Conservation (phyloP, 1,139 yeast species). For the Yamadazyma siamensis region DNA sequence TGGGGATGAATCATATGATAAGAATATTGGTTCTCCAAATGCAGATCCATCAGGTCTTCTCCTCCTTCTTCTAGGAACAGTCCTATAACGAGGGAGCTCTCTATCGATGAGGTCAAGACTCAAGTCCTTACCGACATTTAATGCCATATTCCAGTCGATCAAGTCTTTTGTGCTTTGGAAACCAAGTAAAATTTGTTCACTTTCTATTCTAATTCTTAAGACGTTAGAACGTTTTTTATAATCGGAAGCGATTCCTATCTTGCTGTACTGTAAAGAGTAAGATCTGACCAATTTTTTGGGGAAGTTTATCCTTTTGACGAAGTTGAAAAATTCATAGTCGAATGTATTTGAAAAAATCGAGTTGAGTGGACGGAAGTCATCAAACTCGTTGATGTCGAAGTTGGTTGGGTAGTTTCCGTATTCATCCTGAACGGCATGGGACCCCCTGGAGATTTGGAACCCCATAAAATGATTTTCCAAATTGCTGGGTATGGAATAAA, state of each 20-base stretch:
- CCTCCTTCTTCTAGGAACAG: slow-evolving; percentile 69
- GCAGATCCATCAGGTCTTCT: slow-evolving; percentile 15
- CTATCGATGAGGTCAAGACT: slow-evolving; percentile 59
- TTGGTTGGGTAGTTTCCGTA: slow-evolving; percentile 5
- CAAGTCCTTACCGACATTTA: slow-evolving; percentile 61
- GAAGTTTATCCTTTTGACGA: slow-evolving; percentile 27
- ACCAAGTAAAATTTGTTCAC: slow-evolving; percentile 61
- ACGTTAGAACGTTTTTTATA: slow-evolving; percentile 59
- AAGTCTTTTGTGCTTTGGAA: slow-evolving; percentile 55
- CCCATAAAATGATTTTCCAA: slow-evolving; percentile 27
- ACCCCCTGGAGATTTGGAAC: slow-evolving; percentile 12
- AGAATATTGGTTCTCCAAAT: slow-evolving; percentile 5
- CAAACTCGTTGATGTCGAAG: slow-evolving; percentile 1
- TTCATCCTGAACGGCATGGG: slow-evolving; percentile 3
- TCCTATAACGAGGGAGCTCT: slow-evolving; percentile 63
- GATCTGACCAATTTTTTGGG: slow-evolving; percentile 42
- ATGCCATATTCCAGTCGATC: slow-evolving; percentile 62
- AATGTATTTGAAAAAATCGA: slow-evolving; percentile 28
- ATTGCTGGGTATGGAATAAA: slow-evolving; percentile 44
- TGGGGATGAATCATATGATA: slow-evolving; percentile 2
- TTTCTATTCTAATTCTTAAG: slow-evolving; percentile 60
- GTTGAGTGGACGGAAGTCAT: slow-evolving; percentile 11
- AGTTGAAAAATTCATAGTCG: slow-evolving; percentile 38
- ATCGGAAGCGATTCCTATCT: slow-evolving; percentile 66
- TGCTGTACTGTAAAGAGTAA: slow-evolving; percentile 68